Evolutionary conservation across 164 flowering plant genomes (phyloP), one percentile per base, ranked within the genome.

Genomic region (Litsea cubeba): DNA sequence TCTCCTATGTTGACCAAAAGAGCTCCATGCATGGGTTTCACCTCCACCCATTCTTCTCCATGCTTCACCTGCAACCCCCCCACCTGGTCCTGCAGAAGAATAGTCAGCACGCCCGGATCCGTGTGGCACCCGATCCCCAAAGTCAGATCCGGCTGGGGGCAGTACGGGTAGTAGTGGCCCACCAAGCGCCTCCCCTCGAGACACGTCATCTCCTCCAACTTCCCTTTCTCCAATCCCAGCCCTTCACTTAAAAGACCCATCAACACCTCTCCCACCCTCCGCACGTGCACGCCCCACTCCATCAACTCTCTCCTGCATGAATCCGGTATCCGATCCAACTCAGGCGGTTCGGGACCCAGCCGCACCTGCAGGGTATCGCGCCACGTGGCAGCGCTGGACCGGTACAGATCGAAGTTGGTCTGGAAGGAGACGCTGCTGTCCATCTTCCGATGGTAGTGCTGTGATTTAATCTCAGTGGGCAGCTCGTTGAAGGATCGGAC

Each of bases 81-180:
- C 0, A 85, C 71, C 49, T 83, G 74, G 69, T 84, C 77, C 78
- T 89, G 97, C 76, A 90, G 62, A 83, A 93, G 17, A 62, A 93
- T 81, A 20, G 91, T 90, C 30, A 93, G 18, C 3, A 83, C 72
- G 0, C 85, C 91, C 0, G 91, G 90, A 82, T 93, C 97, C 1
- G 91, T 80, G 46, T 93, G 97, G 2, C 86, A 70, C 0, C 76
- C 28, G 5, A 87, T 24, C 76, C 98, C 98, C 20, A 87, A 76
- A 51, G 98, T 91, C 63, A 79, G 81, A 69, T 89, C 89, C 0
- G 98, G 89, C 81, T 90, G 82, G 0, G 97, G 98, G 71, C 97
- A 93, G 32, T 68, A 71, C 5, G 97, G 98, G 69, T 93, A 91
- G 76, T 83, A 88, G 40, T 91, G 89, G 0, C 81, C 88, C 66